phyloP scores from a whole-genome alignment of 495 filamentous ascomycete species.

The Pseudomonodictys pantanalensis region DNA sequence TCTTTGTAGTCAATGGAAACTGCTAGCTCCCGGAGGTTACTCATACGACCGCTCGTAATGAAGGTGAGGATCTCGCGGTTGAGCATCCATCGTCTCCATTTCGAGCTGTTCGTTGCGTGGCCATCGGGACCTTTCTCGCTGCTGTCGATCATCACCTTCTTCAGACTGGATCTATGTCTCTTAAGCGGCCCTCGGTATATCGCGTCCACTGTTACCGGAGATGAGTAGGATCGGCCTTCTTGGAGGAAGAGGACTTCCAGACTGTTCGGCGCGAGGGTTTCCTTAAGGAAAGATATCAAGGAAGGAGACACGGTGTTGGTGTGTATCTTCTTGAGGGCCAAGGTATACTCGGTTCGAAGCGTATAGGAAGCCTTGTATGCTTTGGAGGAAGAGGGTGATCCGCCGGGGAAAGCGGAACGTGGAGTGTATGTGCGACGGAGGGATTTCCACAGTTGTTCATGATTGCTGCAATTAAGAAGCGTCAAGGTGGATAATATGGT shows the following conservation, averaged over 20 bases:
- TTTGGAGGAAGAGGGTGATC: conserved; percentile 29
- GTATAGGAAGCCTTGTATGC: conserved; percentile 29
- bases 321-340: conserved; percentile 77
- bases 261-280: conserved; percentile 79
- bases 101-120: conserved; percentile 39
- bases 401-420: conserved; percentile 35
- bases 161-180: conserved; percentile 69
- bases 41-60: conserved; percentile 81
- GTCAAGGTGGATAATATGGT: conserved; percentile 72
- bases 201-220: conserved; percentile 63
- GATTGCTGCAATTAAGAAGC: conserved; percentile 72
- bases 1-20: conserved; percentile 77
- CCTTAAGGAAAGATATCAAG: conserved; percentile 79
- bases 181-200: conserved; percentile 75
- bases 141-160: conserved; percentile 76
- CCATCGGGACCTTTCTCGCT: conserved; percentile 48
- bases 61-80: conserved; percentile 70
- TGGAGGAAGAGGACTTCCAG: conserved; percentile 83
- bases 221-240: conserved; percentile 59
- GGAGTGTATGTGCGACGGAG: conserved; percentile 72
- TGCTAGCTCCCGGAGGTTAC: conserved; percentile 68
- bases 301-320: conserved; percentile 75
- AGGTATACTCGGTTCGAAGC: conserved; percentile 54
- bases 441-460: conserved; percentile 78
- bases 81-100: conserved; percentile 76